Evolutionary conservation across 768 basidiomycete species (phyloP), one percentile per base, ranked within the genome.

Genomic region (Rhodotorula toruloides): DNA sequence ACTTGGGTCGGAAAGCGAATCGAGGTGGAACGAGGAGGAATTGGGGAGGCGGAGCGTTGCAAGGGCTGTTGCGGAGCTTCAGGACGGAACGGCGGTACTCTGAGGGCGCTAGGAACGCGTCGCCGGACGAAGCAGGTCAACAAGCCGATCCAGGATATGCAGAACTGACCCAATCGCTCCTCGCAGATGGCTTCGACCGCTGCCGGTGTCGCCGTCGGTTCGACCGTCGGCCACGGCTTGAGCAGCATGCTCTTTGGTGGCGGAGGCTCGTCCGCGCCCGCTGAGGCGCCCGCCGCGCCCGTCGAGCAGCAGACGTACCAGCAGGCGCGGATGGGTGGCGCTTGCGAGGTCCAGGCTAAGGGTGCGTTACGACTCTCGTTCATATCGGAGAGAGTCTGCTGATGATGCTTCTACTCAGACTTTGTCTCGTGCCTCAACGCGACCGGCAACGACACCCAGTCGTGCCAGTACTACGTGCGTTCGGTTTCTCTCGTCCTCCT

Each of bases 201-300:
- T 34, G 91, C 90, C 67, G 89, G 88, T 63, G 90, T 93, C 55
- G 91, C 90, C 10, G 81, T 90, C 54, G 91, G 91, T 32, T 91
- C 89, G 13, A 86, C 86, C 61, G 84, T 94, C 69, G 91, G 90
- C 50, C 91, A 94, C 76, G 91, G 91, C n/a, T 76, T 94, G 70
- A 90, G 89, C 47, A 83, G 78, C 77, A 90, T 92, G 89, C 84
- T 93, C 66, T 94, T 92, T 73, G 91, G 91, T 53, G 85, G 88
- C 63, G 65, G 65, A 19, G 80, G 82, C 59, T 77, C 77, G 43
- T 78, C 80, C 0, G 77, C 81, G 43, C 73, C 83, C 21, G 81
- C 80, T 36, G 82, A 76, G 12, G 81, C 83, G 19, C 77, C 83
- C 8, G 82, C 85, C 29, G 82, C 76, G 22, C 76, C 76, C 54